phyloP scores from a whole-genome alignment of 108 stramenopile genomes.

The Hondaea fermentalgiana region DNA sequence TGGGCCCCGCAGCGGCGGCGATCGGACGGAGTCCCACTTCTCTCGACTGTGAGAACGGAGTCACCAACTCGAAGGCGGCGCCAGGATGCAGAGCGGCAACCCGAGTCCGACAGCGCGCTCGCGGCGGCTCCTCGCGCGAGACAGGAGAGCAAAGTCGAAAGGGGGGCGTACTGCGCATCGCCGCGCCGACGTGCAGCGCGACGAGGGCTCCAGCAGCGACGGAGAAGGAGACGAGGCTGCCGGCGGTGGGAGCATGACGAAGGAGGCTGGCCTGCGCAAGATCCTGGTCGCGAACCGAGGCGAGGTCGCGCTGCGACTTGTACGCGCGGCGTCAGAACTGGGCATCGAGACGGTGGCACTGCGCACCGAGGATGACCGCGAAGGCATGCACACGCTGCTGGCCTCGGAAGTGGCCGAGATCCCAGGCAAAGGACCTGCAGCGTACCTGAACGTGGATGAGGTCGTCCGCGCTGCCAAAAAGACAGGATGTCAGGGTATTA shows the following conservation, averaged over 20 bases:
- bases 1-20: too few relatives aligned
- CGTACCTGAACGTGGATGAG: slow-evolving; percentile 75
- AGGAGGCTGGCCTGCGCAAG: background rate
- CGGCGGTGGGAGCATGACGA: background rate
- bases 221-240: too few relatives aligned
- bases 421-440: slow-evolving; percentile 34
- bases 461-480: slow-evolving; percentile 67
- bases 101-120: too few relatives aligned
- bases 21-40: too few relatives aligned
- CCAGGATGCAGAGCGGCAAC: too few relatives aligned
- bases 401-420: background rate
- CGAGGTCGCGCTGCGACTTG: slow-evolving; percentile 86
- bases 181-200: too few relatives aligned
- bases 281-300: slow-evolving; percentile 78
- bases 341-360: slow-evolving; percentile 68
- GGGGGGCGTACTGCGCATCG: too few relatives aligned
- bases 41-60: too few relatives aligned
- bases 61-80: too few relatives aligned
- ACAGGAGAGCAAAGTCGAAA: too few relatives aligned
- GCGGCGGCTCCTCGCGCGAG: too few relatives aligned
- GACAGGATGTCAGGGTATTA: slow-evolving; percentile 68
- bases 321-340: slow-evolving; percentile 74
- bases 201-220: too few relatives aligned
- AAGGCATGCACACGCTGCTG: background rate
- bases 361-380: slow-evolving; percentile 71